A percentile compares a stretch with the other conserved stretches of the same genome.
phyloP scores from a whole-genome alignment of 306 rosid genomes.

The Quercus aquifolioides region DNA sequence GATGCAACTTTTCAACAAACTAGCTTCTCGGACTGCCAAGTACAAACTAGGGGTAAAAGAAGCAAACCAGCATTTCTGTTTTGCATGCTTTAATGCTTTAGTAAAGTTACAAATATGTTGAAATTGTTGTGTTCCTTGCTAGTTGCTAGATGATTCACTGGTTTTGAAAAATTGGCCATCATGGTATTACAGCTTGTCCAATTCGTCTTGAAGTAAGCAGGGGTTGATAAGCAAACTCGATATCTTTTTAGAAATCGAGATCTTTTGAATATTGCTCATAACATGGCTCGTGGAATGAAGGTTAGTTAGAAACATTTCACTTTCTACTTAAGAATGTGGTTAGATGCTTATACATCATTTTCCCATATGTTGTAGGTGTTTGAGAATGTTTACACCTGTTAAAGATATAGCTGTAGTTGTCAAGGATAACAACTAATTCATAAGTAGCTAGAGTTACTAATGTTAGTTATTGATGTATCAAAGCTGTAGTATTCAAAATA shows the following conservation, averaged over 20 bases:
- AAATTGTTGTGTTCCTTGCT: slow-evolving; percentile 8
- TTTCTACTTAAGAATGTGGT: slow-evolving; percentile 17
- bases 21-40: slow-evolving; percentile 70
- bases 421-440: too few relatives aligned
- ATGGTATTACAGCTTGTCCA: slow-evolving; percentile 77
- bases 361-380: slow-evolving; percentile 53
- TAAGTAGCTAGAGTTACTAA: too few relatives aligned
- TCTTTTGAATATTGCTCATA: slow-evolving; percentile 88
- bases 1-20: slow-evolving; percentile 77
- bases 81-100: background rate
- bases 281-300: slow-evolving; percentile 97
- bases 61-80: background rate
- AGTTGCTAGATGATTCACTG: slow-evolving; percentile 19
- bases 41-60: slow-evolving; percentile 34
- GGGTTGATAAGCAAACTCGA: slow-evolving; percentile 64
- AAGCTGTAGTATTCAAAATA: too few relatives aligned
- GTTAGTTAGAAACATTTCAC: slow-evolving; percentile 38
- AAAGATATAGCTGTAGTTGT: too few relatives aligned
- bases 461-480: too few relatives aligned
- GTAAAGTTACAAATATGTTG: slow-evolving; percentile 2
- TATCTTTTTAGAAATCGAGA: slow-evolving; percentile 89
- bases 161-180: slow-evolving; percentile 33
- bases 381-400: slow-evolving; percentile 89
- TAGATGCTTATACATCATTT: slow-evolving; percentile 16
- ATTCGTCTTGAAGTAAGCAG: slow-evolving; percentile 90